Conservation (phyloP, 2,329 filamentous ascomycete genomes). For the Ascochyta viciae-villosae region DNA sequence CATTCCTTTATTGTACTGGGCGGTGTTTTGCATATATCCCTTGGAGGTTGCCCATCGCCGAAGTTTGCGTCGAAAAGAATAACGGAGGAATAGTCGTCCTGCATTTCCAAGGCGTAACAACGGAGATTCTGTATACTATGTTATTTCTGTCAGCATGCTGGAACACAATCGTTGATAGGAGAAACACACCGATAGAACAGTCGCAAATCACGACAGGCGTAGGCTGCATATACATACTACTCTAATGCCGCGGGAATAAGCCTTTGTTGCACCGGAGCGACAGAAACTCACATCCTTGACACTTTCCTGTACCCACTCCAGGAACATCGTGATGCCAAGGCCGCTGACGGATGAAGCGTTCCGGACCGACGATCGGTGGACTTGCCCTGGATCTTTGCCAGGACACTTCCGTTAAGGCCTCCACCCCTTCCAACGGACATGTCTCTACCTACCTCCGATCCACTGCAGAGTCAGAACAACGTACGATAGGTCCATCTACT, state of each 20-base stretch:
- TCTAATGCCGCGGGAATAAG: constrained; percentile 17
- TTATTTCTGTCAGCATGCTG: not conserved
- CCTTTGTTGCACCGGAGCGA: constrained; percentile 12
- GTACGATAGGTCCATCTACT: not conserved
- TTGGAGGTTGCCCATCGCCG: not conserved
- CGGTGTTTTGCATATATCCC: constrained; percentile 8
- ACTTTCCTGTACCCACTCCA: constrained; percentile 22
- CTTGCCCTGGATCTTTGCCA: constrained; percentile 12
- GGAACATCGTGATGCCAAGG: constrained; percentile 30
- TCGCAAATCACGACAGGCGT: not conserved
- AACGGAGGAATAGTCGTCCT: not conserved
- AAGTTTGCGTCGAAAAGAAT: not conserved
- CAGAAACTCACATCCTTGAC: constrained; percentile 14
- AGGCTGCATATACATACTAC: constrained; percentile 13
- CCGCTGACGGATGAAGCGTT: constrained; percentile 16
- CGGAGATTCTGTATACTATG: constrained; percentile 3
- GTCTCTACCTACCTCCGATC: constrained; percentile 1
- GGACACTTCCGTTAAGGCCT: not conserved
- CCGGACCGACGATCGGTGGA: constrained; percentile 28
- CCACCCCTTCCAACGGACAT: not conserved
- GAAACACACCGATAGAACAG: constrained; percentile 5
- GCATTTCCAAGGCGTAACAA: constrained; percentile 4
- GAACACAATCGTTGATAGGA: not conserved
- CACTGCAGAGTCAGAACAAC: constrained; percentile 7
- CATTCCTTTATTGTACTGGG: constrained; percentile 2